Base-by-base conservation (phyloP, 1,284 basidiomycete genomes). In the Cryptococcus neoformans region DNA sequence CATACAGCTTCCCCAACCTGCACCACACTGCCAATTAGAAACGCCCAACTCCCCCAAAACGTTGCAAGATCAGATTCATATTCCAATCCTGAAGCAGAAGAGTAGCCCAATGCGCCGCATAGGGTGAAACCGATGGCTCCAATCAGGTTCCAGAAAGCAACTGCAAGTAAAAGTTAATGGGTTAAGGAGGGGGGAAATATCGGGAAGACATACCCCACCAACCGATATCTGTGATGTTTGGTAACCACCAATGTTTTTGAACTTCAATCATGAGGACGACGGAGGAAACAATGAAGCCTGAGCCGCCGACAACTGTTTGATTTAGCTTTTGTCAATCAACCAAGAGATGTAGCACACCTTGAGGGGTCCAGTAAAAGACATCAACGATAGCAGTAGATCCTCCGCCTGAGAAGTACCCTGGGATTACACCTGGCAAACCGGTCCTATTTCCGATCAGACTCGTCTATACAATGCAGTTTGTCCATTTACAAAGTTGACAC, bases 41-140 rank as follows among this genome's bases (percentile, higher is more conserved):
- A 85, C 5, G 81, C 83, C 81, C 83, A 85, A 12, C 81, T 79
- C 17, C 83, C 84, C 84, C 83, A 85, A 65, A 83, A 85, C 0
- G 84, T 85, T 11, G 79, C 77, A 41, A 84, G 69, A 6, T 78
- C 77, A 62, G 82, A 82, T 67, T 85, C 79, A 62, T 84, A 85
- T 47, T 78, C 70, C 39, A 74, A 73, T n/a, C 78, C 75, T 5
- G 49, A 59, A 36, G 65, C 62, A 4, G 75, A 60, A 4, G 77
- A 81, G 57, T 80, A 83, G 0, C 83, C 83, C 6, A 84, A 71
- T 2, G 80, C 82, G 6, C 82, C 83, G 53, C 82, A 85, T 2
- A 83, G 70, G 40, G 79, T 80, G 72, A 85, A 85, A 4, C 84
- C 84, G 4, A 83, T 56, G 0, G 80, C 80, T 9, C 84, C 84